Base-by-base conservation (phyloP, 148 eudicot genomes). In the Cornus suecica region DNA sequence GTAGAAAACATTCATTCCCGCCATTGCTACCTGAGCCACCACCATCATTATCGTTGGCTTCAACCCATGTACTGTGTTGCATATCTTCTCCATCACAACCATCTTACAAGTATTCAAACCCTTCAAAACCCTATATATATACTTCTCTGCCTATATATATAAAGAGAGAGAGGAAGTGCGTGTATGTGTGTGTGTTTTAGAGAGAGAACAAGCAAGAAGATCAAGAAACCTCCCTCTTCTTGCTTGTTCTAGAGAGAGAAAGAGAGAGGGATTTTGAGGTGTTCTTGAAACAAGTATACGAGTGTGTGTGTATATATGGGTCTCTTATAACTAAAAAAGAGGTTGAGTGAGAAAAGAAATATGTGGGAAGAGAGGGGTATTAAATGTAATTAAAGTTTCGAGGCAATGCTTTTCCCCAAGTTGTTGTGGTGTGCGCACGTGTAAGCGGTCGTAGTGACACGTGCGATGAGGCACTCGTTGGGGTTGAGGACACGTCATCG, bases 1-100 rank as follows among this genome's bases (percentile, higher is more conserved):
- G 76, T 79, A 83, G 65, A 82, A 67, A 10, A 88, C 30, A 65
- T 79, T 85, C 13, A 80, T 73, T n/a, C 76, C 84, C 0, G 85
- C 80, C 15, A 75, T 51, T 31, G 52, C 70, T 16, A 70, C 51
- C 68, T 83, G 85, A 2, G 83, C 82, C 68, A 58, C 24, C 42
- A 83, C 75, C 91, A 88, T 88, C 72, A 81, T 10, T 67, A 83
- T 26, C 22, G 68, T 71, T 31, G 88, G 87, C 81, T 73, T 88
- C 65, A 80, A 37, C 28, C 71, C 79, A 1, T 78, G 81, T 48
- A 78, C 10, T 13, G 8, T 51, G 65, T 78, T 41, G 24, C 26
- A 28, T 22, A 78, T 32, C 48, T n/a, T 78, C 45, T 45, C 76
- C 76, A 78, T 78, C 66, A 7, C 18, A 0, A 25, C 62, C 62